Evolutionary conservation across 2,329 filamentous ascomycete genomes (phyloP).

Genomic region (Bipolaris sorokiniana): DNA sequence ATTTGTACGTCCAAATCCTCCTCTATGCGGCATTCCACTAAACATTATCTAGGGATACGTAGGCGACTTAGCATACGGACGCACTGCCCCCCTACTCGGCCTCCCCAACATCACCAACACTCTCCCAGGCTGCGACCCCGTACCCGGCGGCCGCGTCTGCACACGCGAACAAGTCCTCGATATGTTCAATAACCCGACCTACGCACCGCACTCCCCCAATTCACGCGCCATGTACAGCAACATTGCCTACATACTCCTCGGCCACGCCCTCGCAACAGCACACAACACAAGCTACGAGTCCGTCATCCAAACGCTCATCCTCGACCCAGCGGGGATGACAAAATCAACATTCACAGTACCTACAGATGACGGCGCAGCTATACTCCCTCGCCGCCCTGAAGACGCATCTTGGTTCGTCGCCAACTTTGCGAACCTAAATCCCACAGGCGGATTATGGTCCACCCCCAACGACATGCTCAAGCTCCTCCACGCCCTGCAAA

Average conservation of each 20-base stretch:
- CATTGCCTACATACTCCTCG: constrained; percentile 34
- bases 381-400: constrained; percentile 24
- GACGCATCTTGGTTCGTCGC: constrained; percentile 28
- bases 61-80: constrained; percentile 27
- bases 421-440: constrained; percentile 35
- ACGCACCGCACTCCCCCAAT: constrained; percentile 23
- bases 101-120: constrained; percentile 24
- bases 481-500: constrained; percentile 27
- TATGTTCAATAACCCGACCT: constrained; percentile 31
- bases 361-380: constrained; percentile 13
- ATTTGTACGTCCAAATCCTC: constrained; percentile 14
- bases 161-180: constrained; percentile 25
- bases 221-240: constrained; percentile 32
- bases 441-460: constrained; percentile 36
- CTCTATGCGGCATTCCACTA: not conserved
- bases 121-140: constrained; percentile 32
- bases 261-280: constrained; percentile 28
- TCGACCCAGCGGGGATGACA: constrained; percentile 25
- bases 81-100: constrained; percentile 21
- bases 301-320: constrained; percentile 30
- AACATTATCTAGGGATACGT: constrained; percentile 24
- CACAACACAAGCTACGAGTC: constrained; percentile 28
- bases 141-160: constrained; percentile 29
- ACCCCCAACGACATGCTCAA: constrained; percentile 31
- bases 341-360: constrained; percentile 25